Conservation (phyloP, 495 filamentous ascomycete species). For the Xylaria intraflava region DNA sequence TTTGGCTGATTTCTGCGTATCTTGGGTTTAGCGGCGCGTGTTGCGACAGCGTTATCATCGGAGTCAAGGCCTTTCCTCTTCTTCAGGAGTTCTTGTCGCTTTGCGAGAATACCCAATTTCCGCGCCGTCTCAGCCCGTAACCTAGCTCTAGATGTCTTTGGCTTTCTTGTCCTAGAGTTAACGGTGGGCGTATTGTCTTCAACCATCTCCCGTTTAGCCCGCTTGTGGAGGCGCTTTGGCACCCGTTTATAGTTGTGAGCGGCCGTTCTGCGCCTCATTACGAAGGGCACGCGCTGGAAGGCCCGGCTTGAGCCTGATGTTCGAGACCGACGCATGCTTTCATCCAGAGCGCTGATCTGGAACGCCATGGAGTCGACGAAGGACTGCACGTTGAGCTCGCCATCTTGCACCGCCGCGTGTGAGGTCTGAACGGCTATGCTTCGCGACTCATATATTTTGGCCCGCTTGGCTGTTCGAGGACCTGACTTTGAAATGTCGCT, state of each 20-base stretch:
- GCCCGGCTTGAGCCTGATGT: conserved; percentile 61
- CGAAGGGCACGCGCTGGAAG: conserved; percentile 82
- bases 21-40: conserved; percentile 49
- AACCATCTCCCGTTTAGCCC: conserved; percentile 74
- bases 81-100: conserved; percentile 50
- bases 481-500: conserved; percentile 38
- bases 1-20: conserved; percentile 65
- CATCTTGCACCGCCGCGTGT: conserved; percentile 65
- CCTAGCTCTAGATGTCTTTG: conserved; percentile 57
- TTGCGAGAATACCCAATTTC: conserved; percentile 58
- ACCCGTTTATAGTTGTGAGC: conserved; percentile 92
- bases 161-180: conserved; percentile 62
- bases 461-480: conserved; percentile 42
- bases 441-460: conserved; percentile 61
- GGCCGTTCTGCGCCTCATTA: conserved; percentile 77
- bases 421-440: conserved; percentile 65
- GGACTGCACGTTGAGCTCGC: conserved; percentile 70
- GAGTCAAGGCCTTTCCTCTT: conserved; percentile 29
- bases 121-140: conserved; percentile 79
- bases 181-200: conserved; percentile 90
- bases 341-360: conserved; percentile 79
- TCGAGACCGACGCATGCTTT: conserved; percentile 68
- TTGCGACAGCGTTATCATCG: conserved; percentile 33
- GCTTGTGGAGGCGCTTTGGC: conserved; percentile 65
- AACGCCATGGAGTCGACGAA: conserved; percentile 78